Percentiles rank a stretch among this genome's conserved stretches.
These are phyloP conservation scores for Starmerella roubikii DNA, from an alignment of 805 yeast species.

Conservation along the genomic window DNA sequence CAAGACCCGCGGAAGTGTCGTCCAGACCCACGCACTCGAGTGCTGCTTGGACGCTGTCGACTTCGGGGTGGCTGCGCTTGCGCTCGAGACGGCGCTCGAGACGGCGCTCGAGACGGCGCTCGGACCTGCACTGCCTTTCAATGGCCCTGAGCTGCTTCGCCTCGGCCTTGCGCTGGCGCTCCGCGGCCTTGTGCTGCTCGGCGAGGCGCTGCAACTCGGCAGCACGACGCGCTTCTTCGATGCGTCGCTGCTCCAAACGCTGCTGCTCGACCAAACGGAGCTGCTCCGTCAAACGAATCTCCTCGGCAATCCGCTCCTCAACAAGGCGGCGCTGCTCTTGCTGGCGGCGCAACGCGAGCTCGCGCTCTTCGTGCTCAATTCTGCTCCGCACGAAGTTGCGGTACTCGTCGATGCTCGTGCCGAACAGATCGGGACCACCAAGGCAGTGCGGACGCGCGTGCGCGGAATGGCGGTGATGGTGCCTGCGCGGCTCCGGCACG, in stretches of 20 bases:
- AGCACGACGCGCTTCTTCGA: no score
- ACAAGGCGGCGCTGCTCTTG: constrained; percentile 6
- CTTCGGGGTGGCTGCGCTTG: not conserved
- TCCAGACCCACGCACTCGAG: no score
- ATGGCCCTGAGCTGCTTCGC: constrained; percentile 1
- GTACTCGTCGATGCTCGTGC: not conserved
- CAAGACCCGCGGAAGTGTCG: no score
- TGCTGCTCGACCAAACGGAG: no score
- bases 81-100: not conserved
- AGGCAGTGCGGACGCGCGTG: no score
- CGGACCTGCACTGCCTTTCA: constrained; percentile 5
- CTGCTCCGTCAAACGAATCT: no score
- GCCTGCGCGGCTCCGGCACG: no score
- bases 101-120: no score
- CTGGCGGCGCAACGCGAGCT: constrained; percentile 3
- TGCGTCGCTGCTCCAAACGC: no score
- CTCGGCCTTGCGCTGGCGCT: constrained; percentile 1
- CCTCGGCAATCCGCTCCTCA: not conserved
- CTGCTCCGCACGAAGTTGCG: constrained; percentile 6
- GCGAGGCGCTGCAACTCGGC: not conserved
- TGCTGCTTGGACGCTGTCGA: no score
- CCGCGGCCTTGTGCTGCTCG: constrained; percentile 1
- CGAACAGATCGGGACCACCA: not conserved
- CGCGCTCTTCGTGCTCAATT: constrained; percentile 7
- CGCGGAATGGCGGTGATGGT: no score